A percentile compares a stretch with the other conserved stretches of the same genome.
These are phyloP conservation scores for Globisporangium mamillatum DNA, from an alignment of 352 stramenopile genomes.

Conservation along the genomic window DNA sequence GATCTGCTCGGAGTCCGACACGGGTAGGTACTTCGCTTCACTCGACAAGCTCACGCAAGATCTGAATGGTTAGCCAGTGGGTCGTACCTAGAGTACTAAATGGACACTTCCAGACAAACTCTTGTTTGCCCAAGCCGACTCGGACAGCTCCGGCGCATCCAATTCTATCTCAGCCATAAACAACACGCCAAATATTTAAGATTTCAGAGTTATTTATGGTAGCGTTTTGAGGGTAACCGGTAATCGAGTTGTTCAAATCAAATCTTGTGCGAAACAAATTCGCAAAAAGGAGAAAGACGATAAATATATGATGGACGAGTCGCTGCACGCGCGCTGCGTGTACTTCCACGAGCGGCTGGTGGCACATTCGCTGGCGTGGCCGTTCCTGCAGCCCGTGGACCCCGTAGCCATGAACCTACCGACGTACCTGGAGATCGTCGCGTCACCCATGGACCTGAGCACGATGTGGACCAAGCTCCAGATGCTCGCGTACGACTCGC, in stretches of 20 bases:
- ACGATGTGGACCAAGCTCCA: conserved; percentile 89
- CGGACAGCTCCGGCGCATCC: too few species aligned
- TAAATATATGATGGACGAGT: conserved; percentile 27
- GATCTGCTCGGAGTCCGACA: not conserved
- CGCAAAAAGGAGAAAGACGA: too few species aligned
- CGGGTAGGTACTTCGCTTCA: conserved; percentile 1
- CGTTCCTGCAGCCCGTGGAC: conserved; percentile 95
- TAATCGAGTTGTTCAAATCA: too few species aligned
- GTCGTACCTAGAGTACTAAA: too few species aligned
- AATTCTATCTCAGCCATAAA: too few species aligned
- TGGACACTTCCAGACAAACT: too few species aligned
- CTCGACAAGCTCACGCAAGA: not conserved
- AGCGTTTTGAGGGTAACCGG: too few species aligned
- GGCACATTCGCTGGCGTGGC: conserved; percentile 64
- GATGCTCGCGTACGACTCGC: conserved; percentile 43
- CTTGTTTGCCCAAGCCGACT: too few species aligned
- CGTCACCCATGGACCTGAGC: conserved; percentile 96
- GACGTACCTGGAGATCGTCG: conserved; percentile 94
- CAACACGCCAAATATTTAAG: too few species aligned
- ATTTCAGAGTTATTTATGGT: too few species aligned
- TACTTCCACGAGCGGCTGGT: conserved; percentile 66
- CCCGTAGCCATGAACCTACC: conserved; percentile 90
- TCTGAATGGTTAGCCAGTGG: not conserved
- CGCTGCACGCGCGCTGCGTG: conserved; percentile 46
- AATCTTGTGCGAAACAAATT: too few species aligned